Base-by-base conservation (phyloP, 2,329 filamentous ascomycete genomes). In the Fusarium anthophilum region DNA sequence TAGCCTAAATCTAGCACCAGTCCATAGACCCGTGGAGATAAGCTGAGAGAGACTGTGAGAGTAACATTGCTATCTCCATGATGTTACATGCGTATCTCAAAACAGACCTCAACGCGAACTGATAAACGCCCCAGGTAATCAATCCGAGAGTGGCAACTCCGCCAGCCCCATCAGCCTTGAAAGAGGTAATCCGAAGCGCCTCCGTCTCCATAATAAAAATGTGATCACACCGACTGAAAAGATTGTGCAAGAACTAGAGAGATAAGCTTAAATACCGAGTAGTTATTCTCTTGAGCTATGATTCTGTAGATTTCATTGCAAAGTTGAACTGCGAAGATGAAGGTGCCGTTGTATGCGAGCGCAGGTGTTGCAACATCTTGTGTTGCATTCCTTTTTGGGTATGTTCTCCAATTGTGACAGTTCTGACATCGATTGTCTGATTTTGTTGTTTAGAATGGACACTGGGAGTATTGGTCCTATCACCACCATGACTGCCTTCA, bases 391-490 rank as follows among this genome's bases (percentile, higher is more conserved):
- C 74, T 81, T 18, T 81, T 81, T 53, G 80, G 79, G 80, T 81
- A 62, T 47, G 38, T 38, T 44, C 17, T 11, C 20, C 6, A 17
- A 37, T n/a, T 20, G 3, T 15, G 20, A 17, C 1, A 6, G 11
- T 24, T 6, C 2, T 18, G 8, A 6, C 8, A 20, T 5, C 2
- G 10, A n/a, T 51, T 9, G 22, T 32, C 64, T 60, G 22, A 63
- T 45, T 30, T 1, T 32, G 32, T 10, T 15, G 5, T 4, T 17
- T 26, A 77, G 79, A 54, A 76, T 80, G 47, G 82, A 83, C 44
- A 83, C 89, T 1, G 88, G 89, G 15, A 87, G 84, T 32, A 89
- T 91, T 59, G 89, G 90, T 4, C 87, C 89, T 8, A 85, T 91
- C 0, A 91, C 89, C 0, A 84, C 86, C 6, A 91, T 91, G 90